phyloP scores from a whole-genome alignment of 257 asterid genomes.

The Nicotiana tomentosiformis region DNA sequence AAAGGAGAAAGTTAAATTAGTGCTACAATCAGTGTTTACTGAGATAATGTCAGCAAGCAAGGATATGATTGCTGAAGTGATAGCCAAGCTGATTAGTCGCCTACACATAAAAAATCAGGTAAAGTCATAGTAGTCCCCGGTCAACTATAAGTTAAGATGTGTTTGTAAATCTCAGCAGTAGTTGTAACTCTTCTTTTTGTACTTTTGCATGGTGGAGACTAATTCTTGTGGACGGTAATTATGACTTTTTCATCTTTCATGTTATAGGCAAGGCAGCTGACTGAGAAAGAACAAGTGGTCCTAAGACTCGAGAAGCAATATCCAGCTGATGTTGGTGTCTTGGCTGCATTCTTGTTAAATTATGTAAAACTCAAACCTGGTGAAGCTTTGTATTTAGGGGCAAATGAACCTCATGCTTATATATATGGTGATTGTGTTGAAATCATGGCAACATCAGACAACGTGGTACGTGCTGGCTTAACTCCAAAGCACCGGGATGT shows the following conservation, averaged over 20 bases:
- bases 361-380: conserved; percentile 77
- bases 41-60: conserved; percentile 66
- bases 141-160: neutral
- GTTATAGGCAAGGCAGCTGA: conserved; percentile 53
- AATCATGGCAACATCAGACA: conserved; percentile 98
- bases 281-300: conserved; percentile 68
- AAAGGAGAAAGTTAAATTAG: conserved; percentile 46
- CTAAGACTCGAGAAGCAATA: conserved; percentile 76
- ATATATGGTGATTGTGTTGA: conserved; percentile 83
- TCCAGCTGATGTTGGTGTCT: conserved; percentile 75
- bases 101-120: conserved; percentile 56
- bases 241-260: neutral
- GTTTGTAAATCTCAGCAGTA: neutral
- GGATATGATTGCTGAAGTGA: conserved; percentile 40
- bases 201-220: neutral
- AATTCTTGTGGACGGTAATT: neutral
- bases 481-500: conserved; percentile 86
- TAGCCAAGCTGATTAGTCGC: conserved; percentile 60
- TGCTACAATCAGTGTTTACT: conserved; percentile 57
- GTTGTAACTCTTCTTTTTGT: neutral
- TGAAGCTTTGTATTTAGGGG: conserved; percentile 79
- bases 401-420: conserved; percentile 94
- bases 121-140: neutral
- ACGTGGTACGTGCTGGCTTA: conserved; percentile 95
- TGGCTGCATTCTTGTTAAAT: conserved; percentile 77